phyloP scores from a whole-genome alignment of 805 yeast genomes.

The Crinitomyces ghanaensis region DNA sequence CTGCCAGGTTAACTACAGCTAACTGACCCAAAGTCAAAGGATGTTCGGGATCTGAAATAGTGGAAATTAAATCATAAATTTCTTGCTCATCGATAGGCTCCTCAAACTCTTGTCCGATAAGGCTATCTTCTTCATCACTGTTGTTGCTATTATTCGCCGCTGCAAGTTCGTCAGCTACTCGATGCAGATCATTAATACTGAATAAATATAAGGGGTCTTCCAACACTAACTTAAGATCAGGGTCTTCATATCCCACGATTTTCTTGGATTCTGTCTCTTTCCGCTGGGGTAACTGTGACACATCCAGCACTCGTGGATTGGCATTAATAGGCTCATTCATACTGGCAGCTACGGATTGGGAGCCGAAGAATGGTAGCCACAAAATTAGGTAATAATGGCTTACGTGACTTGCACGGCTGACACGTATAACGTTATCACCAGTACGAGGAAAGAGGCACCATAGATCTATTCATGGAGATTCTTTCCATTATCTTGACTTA shows the following conservation, averaged over 20 bases:
- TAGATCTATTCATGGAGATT: no score
- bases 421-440: no score
- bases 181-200: slow-evolving; percentile 13
- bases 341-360: no score
- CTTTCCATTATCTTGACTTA: no score
- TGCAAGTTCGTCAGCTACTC: slow-evolving; percentile 13
- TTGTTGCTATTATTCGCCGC: slow-evolving; percentile 9
- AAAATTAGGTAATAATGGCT: no score
- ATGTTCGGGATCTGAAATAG: slow-evolving; percentile 94
- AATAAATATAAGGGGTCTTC: slow-evolving; percentile 11
- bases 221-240: slow-evolving; percentile 10
- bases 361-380: no score
- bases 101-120: background rate
- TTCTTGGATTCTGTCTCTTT: slow-evolving; percentile 9
- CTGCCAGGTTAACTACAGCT: slow-evolving; percentile 79
- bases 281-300: slow-evolving; percentile 58
- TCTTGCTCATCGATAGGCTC: slow-evolving; percentile 79
- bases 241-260: background rate
- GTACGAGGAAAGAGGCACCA: no score
- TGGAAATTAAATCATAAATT: slow-evolving; percentile 72
- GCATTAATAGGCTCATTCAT: slow-evolving; percentile 85
- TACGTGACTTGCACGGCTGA: no score
- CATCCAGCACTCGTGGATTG: slow-evolving; percentile 76
- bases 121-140: slow-evolving; percentile 17
- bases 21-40: slow-evolving; percentile 90